phyloP scores from a whole-genome alignment of 2,329 filamentous ascomycete genomes.

The Penicillium sp. region DNA sequence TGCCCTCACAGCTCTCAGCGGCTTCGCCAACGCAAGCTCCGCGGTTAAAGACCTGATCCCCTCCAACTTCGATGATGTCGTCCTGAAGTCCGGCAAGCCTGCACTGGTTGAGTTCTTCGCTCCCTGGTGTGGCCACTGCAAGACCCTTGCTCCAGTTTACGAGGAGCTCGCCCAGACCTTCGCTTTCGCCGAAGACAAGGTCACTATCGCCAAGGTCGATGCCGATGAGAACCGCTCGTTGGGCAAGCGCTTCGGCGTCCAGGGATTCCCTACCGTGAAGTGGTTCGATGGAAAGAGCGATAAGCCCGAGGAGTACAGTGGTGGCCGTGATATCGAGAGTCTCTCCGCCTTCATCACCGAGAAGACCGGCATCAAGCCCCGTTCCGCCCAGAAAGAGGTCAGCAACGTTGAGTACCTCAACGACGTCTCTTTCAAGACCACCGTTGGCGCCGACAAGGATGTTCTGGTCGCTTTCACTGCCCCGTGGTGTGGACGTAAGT shows the following conservation, averaged over 20 bases:
- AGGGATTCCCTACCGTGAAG: conserved; percentile 96
- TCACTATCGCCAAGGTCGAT: conserved; percentile 94
- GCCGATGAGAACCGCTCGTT: conserved; percentile 84
- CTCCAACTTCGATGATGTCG: conserved; percentile 86
- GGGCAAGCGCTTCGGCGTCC: conserved; percentile 81
- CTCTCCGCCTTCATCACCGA: conserved; percentile 77
- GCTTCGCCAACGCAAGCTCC: conserved; percentile 67
- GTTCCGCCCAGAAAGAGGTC: conserved; percentile 61
- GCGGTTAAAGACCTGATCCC: conserved; percentile 89
- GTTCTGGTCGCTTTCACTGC: conserved; percentile 96
- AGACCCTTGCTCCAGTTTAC: conserved; percentile 90
- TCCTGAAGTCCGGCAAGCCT: conserved; percentile 89
- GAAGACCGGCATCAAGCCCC: conserved; percentile 82
- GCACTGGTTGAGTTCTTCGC: conserved; percentile 98
- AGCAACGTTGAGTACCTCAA: conserved; percentile 79
- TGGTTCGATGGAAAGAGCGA: conserved; percentile 96
- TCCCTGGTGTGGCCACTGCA: conserved; percentile 99
- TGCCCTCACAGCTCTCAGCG: conserved; percentile 49
- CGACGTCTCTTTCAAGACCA: conserved; percentile 74
- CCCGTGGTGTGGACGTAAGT: conserved; percentile 97
- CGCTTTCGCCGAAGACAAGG: conserved; percentile 70
- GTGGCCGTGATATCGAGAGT: conserved; percentile 84
- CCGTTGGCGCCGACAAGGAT: conserved; percentile 81
- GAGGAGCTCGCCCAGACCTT: conserved; percentile 82
- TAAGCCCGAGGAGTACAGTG: conserved; percentile 79